Percentiles rank a stretch among this genome's conserved stretches.
phyloP scores from a whole-genome alignment of 495 filamentous ascomycete genomes.

The Annulohypoxylon nitens region DNA sequence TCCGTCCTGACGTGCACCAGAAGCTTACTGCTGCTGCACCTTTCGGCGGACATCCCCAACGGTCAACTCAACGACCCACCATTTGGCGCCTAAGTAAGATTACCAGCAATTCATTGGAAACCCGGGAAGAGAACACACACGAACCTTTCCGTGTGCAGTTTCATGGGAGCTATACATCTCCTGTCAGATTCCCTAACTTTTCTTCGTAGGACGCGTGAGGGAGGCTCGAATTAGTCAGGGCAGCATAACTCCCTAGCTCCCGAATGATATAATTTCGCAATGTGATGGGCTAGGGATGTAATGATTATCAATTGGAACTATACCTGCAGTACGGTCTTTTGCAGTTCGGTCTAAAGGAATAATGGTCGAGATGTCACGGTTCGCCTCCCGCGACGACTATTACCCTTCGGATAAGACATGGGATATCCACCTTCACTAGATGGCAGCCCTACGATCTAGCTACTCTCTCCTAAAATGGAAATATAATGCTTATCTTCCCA shows the following conservation, averaged over 20 bases:
- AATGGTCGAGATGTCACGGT: constrained; percentile 35
- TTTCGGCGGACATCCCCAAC: constrained; percentile 54
- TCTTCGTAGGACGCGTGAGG: constrained; percentile 28
- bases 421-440: constrained; percentile 43
- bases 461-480: constrained; percentile 53
- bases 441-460: constrained; percentile 53
- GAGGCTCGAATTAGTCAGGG: constrained; percentile 37
- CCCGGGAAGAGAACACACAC: constrained; percentile 31
- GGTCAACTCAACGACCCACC: constrained; percentile 50
- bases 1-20: constrained; percentile 40
- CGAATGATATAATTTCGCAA: constrained; percentile 27
- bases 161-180: constrained; percentile 41
- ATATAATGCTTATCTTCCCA: constrained; percentile 55
- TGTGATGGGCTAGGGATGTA: constrained; percentile 26
- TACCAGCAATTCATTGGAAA: constrained; percentile 45
- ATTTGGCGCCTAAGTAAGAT: constrained; percentile 48
- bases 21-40: constrained; percentile 47
- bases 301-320: constrained; percentile 15
- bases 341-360: constrained; percentile 27
- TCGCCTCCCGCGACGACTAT: constrained; percentile 18
- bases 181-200: constrained; percentile 31
- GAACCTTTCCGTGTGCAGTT: constrained; percentile 30
- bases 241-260: constrained; percentile 20
- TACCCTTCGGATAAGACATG: constrained; percentile 47
- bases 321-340: constrained; percentile 4